A percentile compares a stretch with the other conserved stretches of the same genome.
These are phyloP conservation scores for Aureobasidium sp. DNA, from an alignment of 2,329 filamentous ascomycete species.

Conservation along the genomic window DNA sequence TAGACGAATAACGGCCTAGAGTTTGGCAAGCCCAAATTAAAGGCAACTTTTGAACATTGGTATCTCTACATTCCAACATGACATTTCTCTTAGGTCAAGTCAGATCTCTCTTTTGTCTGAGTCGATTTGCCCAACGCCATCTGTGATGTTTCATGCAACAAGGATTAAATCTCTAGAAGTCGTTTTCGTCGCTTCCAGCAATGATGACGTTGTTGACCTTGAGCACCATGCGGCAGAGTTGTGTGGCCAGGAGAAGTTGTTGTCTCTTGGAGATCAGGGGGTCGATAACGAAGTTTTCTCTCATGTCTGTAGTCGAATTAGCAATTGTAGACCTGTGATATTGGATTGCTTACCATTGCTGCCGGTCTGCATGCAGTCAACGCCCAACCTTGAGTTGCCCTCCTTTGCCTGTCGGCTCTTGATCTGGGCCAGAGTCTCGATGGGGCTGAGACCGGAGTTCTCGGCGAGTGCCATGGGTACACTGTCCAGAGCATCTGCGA, in stretches of 20 bases:
- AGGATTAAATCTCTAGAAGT: conserved; percentile 50
- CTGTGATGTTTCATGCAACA: neutral
- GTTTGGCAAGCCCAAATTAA: neutral
- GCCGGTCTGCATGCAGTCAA: conserved; percentile 95
- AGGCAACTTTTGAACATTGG: conserved; percentile 8
- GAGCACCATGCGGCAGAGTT: conserved; percentile 95
- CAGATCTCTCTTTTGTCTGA: neutral
- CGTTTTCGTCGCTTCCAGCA: conserved; percentile 75
- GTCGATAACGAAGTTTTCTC: conserved; percentile 94
- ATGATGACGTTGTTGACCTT: conserved; percentile 97
- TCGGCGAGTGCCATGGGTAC: conserved; percentile 94
- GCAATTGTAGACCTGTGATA: neutral
- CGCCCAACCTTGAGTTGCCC: conserved; percentile 69
- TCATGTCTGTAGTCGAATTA: conserved; percentile 60
- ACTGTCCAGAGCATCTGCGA: conserved; percentile 86
- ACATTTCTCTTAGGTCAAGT: neutral
- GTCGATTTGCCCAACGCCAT: neutral
- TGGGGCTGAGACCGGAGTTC: conserved; percentile 93
- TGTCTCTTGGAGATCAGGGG: conserved; percentile 97
- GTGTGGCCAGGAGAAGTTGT: conserved; percentile 89
- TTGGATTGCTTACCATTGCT: conserved; percentile 57
- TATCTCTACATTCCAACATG: neutral
- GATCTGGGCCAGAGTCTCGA: conserved; percentile 87
- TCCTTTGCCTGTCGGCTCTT: conserved; percentile 96
- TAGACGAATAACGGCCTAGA: neutral